These are phyloP conservation scores for Geranomyces michiganensis DNA, from an alignment of 192 early-diverging fungal genomes.

Conservation along the genomic window DNA sequence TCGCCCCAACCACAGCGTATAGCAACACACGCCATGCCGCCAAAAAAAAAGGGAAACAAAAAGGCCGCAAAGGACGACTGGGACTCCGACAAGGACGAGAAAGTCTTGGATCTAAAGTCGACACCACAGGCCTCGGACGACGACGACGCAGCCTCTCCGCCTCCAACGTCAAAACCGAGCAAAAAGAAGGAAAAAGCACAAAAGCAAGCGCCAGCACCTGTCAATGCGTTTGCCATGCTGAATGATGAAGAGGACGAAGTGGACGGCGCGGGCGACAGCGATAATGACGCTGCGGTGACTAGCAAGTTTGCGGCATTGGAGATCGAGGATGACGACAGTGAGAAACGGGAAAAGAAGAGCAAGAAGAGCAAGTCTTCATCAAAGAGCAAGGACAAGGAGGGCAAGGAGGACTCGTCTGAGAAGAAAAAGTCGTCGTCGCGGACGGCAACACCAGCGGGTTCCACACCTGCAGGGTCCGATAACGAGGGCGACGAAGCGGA, in stretches of 20 bases:
- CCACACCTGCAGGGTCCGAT: conserved; percentile 3
- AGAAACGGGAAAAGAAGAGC: background rate
- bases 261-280: conserved; percentile 19
- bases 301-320: conserved; percentile 16
- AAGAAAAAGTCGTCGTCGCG: background rate
- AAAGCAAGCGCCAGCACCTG: conserved; percentile 7
- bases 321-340: conserved; percentile 4
- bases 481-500: conserved; percentile 8
- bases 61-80: conserved; percentile 8
- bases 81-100: conserved; percentile 11
- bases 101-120: background rate
- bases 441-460: background rate
- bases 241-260: conserved; percentile 21
- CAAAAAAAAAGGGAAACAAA: conserved; percentile 15
- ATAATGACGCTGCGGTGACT: background rate
- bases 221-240: conserved; percentile 27
- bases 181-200: conserved; percentile 1
- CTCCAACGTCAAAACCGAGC: background rate
- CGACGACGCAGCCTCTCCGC: background rate
- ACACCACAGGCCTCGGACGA: conserved; percentile 2
- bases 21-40: background rate
- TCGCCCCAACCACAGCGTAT: background rate
- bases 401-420: background rate
- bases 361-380: conserved; percentile 19
- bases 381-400: background rate